Evolutionary conservation across 192 early-diverging fungal genomes (phyloP).

Genomic region (Rhizoclosmatium globosum): DNA sequence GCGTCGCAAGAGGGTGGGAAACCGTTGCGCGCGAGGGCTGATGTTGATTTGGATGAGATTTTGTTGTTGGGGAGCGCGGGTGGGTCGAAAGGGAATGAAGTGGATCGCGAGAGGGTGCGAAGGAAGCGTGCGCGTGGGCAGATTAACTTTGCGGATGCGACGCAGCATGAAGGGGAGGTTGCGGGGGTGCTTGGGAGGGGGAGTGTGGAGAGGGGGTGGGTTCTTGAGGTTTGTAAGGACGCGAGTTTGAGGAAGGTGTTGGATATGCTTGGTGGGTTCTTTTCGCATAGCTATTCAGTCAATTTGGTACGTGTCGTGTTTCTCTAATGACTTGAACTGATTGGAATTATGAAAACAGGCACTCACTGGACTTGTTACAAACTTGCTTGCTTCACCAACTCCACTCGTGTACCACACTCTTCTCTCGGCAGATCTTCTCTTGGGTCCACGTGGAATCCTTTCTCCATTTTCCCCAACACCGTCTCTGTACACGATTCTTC

Average conservation of each 20-base stretch:
- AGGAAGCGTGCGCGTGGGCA: background rate
- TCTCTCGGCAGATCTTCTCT: constrained; percentile 46
- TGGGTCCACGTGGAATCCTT: constrained; percentile 40
- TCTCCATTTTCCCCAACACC: constrained; percentile 4
- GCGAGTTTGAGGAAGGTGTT: constrained; percentile 54
- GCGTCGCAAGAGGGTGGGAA: background rate
- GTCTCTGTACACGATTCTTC: constrained; percentile 72
- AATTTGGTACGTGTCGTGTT: constrained; percentile 64
- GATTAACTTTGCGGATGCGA: background rate
- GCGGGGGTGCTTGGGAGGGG: constrained; percentile 15
- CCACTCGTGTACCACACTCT: constrained; percentile 53
- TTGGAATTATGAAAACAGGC: constrained; percentile 51
- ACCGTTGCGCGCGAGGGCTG: background rate
- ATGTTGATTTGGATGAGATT: constrained; percentile 29
- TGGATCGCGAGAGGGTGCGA: background rate
- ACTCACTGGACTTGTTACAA: constrained; percentile 86
- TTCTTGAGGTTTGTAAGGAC: constrained; percentile 44
- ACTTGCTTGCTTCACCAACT: constrained; percentile 68
- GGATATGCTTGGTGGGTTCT: constrained; percentile 66
- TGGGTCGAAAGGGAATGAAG: constrained; percentile 25
- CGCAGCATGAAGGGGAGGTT: background rate
- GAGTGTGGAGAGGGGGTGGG: constrained; percentile 19
- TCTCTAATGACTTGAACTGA: background rate
- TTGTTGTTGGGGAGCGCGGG: constrained; percentile 18
- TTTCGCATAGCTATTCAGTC: constrained; percentile 85